Evolutionary conservation across 305 asterid species (phyloP).

Genomic region (Fraxinus ornus): DNA sequence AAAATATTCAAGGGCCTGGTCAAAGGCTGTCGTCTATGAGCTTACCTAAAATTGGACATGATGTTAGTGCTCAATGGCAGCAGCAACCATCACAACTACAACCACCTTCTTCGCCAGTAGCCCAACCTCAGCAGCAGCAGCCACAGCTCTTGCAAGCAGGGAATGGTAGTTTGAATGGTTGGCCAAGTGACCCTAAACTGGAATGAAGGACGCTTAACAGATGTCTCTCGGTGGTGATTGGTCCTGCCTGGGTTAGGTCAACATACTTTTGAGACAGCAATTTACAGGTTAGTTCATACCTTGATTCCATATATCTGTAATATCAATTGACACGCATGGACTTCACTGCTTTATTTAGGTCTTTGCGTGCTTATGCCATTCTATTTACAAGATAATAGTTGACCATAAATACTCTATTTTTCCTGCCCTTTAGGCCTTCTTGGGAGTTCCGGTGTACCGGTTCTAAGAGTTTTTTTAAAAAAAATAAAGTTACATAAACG

Average conservation of each 20-base stretch:
- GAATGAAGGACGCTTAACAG: conserved; percentile 44
- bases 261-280: conserved; percentile 35
- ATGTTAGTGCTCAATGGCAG: conserved; percentile 39
- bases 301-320: conserved; percentile 11
- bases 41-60: conserved; percentile 39
- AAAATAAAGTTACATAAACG: not conserved
- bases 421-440: not conserved
- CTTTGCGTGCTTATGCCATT: conserved; percentile 13
- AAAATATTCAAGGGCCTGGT: conserved; percentile 37
- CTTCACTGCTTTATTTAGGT: conserved; percentile 7
- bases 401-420: conserved; percentile 11
- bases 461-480: too few species aligned
- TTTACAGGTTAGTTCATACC: conserved; percentile 46
- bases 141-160: conserved; percentile 52
- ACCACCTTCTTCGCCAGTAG: conserved; percentile 41
- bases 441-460: too few species aligned
- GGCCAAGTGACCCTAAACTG: conserved; percentile 51
- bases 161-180: conserved; percentile 44
- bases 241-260: conserved; percentile 36
- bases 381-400: not conserved
- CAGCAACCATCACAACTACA: conserved; percentile 46
- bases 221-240: conserved; percentile 30
- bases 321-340: conserved; percentile 7
- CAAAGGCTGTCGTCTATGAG: conserved; percentile 38
- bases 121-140: conserved; percentile 48